These are phyloP conservation scores for Marchantia polymorpha DNA, from an alignment of 225 moss, liverwort and hornwort genomes.

Conservation along the genomic window DNA sequence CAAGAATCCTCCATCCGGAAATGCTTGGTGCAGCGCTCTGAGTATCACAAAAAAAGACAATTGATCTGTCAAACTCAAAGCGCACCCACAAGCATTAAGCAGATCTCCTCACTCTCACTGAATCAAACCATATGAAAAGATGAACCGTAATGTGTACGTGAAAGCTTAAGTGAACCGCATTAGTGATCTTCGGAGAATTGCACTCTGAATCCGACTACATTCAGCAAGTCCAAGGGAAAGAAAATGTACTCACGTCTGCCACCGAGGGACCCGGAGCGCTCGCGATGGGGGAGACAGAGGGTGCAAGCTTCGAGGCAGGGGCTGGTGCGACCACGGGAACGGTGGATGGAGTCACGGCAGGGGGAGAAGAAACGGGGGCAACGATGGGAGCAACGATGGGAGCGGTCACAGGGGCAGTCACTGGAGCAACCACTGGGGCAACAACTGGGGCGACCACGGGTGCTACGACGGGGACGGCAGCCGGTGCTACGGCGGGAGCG, in stretches of 20 bases:
- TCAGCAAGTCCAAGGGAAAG: neutral
- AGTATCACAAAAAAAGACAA: neutral
- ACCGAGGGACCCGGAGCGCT: neutral
- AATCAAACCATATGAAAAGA: too few species aligned
- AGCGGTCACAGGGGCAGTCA: neutral
- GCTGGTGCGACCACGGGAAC: neutral
- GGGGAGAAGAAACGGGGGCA: neutral
- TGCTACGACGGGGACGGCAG: neutral
- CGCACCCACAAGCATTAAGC: neutral
- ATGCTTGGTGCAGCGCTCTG: constrained; percentile 12
- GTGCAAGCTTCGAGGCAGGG: neutral
- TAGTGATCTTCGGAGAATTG: neutral
- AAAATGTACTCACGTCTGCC: neutral
- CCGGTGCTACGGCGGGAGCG: neutral
- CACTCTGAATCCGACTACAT: neutral
- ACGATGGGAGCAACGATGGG: neutral
- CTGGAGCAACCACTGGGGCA: neutral
- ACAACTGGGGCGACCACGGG: neutral
- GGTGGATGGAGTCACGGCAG: neutral
- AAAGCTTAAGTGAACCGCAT: neutral
- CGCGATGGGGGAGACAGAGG: neutral
- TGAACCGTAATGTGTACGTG: neutral
- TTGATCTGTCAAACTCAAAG: neutral
- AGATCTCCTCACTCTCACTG: neutral
- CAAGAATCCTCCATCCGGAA: neutral